These are phyloP conservation scores for Lathyrus oleraceus DNA, from an alignment of 306 rosid genomes.

Conservation along the genomic window DNA sequence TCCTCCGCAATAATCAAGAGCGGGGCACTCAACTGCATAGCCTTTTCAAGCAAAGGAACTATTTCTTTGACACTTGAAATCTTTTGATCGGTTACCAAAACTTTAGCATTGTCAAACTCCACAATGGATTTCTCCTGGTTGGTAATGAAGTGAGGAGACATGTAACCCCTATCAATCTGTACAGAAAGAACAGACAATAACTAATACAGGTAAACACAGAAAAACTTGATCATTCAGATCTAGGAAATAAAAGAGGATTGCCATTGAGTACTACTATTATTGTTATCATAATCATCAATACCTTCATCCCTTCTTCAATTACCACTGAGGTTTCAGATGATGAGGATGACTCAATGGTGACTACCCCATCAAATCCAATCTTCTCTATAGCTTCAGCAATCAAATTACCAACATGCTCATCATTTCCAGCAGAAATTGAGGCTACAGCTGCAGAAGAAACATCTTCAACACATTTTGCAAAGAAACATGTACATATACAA, in stretches of 20 bases:
- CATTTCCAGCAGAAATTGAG: constrained; percentile 90
- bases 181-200: constrained; percentile 32
- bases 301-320: constrained; percentile 97
- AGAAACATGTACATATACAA: constrained; percentile 11
- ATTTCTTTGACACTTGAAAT: constrained; percentile 76
- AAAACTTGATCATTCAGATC: constrained; percentile 21
- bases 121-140: constrained; percentile 80
- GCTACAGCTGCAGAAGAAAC: constrained; percentile 71
- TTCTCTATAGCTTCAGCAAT: constrained; percentile 84
- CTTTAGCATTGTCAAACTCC: constrained; percentile 85
- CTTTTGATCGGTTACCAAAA: constrained; percentile 92
- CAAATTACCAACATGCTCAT: constrained; percentile 75
- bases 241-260: constrained; percentile 3
- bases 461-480: constrained; percentile 24
- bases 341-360: constrained; percentile 79
- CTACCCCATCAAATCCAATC: constrained; percentile 91
- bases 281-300: constrained; percentile 29
- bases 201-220: background rate
- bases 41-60: constrained; percentile 83
- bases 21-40: constrained; percentile 82
- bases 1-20: constrained; percentile 92
- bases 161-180: constrained; percentile 93
- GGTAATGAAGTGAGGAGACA: constrained; percentile 90
- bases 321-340: constrained; percentile 78
- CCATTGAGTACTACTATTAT: constrained; percentile 8